Percentiles rank a stretch among this genome's conserved stretches.
Evolutionary conservation across 2,329 filamentous ascomycete species (phyloP).

Genomic region (Stachybotrys chartarum): DNA sequence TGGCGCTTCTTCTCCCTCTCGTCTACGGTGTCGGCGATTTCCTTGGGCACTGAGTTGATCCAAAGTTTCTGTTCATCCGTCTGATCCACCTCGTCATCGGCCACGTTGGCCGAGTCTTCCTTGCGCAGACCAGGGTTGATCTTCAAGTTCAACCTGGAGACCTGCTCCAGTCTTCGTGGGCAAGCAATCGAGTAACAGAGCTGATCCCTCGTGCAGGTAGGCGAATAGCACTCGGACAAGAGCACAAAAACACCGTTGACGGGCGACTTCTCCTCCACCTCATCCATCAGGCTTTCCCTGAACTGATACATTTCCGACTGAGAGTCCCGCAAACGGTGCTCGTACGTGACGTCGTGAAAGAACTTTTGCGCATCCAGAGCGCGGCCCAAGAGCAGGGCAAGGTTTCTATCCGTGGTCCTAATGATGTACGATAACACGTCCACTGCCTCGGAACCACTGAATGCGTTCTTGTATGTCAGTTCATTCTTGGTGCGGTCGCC

Average conservation of each 20-base stretch:
- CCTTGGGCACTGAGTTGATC: slow-evolving; percentile 97
- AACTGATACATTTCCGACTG: slow-evolving; percentile 95
- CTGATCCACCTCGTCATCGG: slow-evolving; percentile 77
- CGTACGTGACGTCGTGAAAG: slow-evolving; percentile 98
- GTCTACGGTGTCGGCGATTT: slow-evolving; percentile 81
- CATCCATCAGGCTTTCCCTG: slow-evolving; percentile 83
- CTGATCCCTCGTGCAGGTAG: slow-evolving; percentile 90
- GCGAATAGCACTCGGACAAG: slow-evolving; percentile 94
- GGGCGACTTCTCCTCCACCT: slow-evolving; percentile 59
- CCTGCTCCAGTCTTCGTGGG: slow-evolving; percentile 86
- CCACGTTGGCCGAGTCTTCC: slow-evolving; percentile 44
- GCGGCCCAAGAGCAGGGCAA: slow-evolving; percentile 83
- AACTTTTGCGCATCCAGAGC: slow-evolving; percentile 97
- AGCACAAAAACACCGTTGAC: slow-evolving; percentile 97
- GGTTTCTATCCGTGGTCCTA: slow-evolving; percentile 89
- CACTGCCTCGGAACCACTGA: slow-evolving; percentile 91
- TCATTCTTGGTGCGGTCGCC: slow-evolving; percentile 94
- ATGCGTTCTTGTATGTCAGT: slow-evolving; percentile 92
- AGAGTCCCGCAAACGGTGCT: slow-evolving; percentile 92
- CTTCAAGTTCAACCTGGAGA: slow-evolving; percentile 88
- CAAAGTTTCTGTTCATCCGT: slow-evolving; percentile 96
- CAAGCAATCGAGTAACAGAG: slow-evolving; percentile 98
- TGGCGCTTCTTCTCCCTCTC: slow-evolving; percentile 96
- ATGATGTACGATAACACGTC: slow-evolving; percentile 96
- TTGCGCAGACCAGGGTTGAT: slow-evolving; percentile 79